Base-by-base conservation (phyloP, 1,284 basidiomycete species). In the Cystobasidium sp. region DNA sequence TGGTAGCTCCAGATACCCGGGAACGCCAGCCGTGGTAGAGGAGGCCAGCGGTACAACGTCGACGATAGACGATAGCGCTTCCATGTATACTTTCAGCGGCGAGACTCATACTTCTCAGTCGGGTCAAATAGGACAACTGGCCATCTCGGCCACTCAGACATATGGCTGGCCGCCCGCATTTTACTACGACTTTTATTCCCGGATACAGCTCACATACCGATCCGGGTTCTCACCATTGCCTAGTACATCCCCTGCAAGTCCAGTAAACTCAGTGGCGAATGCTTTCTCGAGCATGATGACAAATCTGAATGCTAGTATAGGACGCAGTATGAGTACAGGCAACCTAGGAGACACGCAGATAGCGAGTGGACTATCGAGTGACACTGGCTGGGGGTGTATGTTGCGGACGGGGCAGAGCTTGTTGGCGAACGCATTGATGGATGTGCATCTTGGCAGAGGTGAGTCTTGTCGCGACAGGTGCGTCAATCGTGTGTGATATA, bases 321-420 rank as follows among this genome's bases (percentile, higher is more conserved):
- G 81, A 64, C 82, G 84, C 81, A 68, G 80, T 20, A 87, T 86
- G 84, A 53, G 44, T 20, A 49, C 9, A 6, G n/a, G 51, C 14
- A 84, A 84, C 14, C 80, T 85, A 41, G 81, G 85, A 0, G 87
- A 86, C 46, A 22, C 68, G 77, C 75, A 68, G 20, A 81, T 78
- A 0, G 91, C 92, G 80, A 90, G 89, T 79, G 91, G 90, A 0
- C 90, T 93, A 87, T 93, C 90, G n/a, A 92, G 88, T 77, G 96
- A 99, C 84, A 86, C 93, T 0, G 96, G 96, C 0, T 99, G 96
- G 96, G 96, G 96, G 0, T 99, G 96, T 82, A 98, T 99, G 96
- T 83, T 98, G 39, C 84, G 96, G 31, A 98, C 96, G 0, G 95
- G 94, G 0, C 96, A 98, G 84, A 92, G 91, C 78, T 81, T 99